Evolutionary conservation across 306 rosid genomes (phyloP), one percentile per base, ranked within the genome.

Genomic region (Quercus rubra): DNA sequence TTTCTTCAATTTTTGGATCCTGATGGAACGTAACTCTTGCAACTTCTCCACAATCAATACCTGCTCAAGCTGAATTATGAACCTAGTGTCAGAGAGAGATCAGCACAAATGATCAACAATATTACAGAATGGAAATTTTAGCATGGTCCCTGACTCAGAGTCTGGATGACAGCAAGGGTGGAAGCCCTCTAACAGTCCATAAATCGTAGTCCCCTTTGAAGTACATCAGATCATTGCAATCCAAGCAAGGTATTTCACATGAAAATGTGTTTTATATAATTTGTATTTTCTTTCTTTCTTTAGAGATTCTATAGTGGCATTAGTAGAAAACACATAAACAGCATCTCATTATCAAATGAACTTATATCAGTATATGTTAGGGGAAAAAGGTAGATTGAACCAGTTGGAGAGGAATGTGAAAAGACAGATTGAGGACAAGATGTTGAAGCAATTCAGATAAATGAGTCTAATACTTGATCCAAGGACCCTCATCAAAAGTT

Each of bases 1-100:
- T 78, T 90, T 95, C 86, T 92, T 92, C 95, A 95, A 80, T 71
- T 90, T 95, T 38, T 91, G 91, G 79, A 92, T 91, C 85, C 96
- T 91, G 73, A 91, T 85, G 66, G 95, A 88, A 25, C 92, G 97
- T 74, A 94, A 83, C 79, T 92, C 97, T 84, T 95, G 92, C 83
- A 91, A 86, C 82, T 92, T 95, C 86, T 95, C 99, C 88, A 90
- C 96, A 19, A 91, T 81, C 85, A 91, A 78, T 67, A 92, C 90
- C 58, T 83, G 77, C 85, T 95, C 99, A 77, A 95, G 94, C 99
- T 95, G 89, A 66, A 74, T 80, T 25, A 78, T 12, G 55, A 75
- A 80, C 41, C 61, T 75, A 67, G 12, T 20, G 69, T 81, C 43
- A 76, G 51, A 68, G 27, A 68, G 17, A 19, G 49, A 35, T 68